These are phyloP conservation scores for Geotrichum aggregatum DNA, from an alignment of 1,139 yeast genomes.

Conservation along the genomic window DNA sequence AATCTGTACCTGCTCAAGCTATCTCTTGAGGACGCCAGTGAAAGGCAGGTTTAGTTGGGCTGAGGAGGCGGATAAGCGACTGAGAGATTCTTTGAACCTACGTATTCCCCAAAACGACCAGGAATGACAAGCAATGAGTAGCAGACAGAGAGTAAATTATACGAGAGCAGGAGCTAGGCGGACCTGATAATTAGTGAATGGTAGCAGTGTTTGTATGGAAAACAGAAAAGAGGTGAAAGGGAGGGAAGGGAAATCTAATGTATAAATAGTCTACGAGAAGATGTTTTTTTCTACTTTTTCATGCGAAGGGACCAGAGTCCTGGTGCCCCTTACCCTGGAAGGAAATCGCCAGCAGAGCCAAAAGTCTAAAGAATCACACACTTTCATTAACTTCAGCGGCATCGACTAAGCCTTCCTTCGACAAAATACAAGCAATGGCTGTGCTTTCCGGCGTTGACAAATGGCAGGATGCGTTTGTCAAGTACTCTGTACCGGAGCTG, in stretches of 20 bases:
- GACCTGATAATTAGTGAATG: neutral
- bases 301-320: too few relatives aligned
- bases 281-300: neutral
- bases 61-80: too few relatives aligned
- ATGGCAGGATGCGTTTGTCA: constrained; percentile 33
- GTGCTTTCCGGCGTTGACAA: constrained; percentile 7
- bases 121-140: neutral
- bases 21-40: too few relatives aligned
- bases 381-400: neutral
- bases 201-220: neutral
- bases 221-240: neutral
- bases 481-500: constrained; percentile 29
- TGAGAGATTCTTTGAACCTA: too few relatives aligned
- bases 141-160: neutral
- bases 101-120: neutral
- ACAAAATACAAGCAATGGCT: constrained; percentile 9
- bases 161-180: neutral
- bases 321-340: constrained; percentile 6
- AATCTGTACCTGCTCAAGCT: too few relatives aligned
- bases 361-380: neutral
- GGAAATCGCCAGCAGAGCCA: constrained; percentile 3
- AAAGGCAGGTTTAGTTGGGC: too few relatives aligned
- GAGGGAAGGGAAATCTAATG: neutral
- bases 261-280: neutral
- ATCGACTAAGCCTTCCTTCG: neutral